Evolutionary conservation across 2,329 filamentous ascomycete species (phyloP).

Genomic region (Cytospora schulzeri): DNA sequence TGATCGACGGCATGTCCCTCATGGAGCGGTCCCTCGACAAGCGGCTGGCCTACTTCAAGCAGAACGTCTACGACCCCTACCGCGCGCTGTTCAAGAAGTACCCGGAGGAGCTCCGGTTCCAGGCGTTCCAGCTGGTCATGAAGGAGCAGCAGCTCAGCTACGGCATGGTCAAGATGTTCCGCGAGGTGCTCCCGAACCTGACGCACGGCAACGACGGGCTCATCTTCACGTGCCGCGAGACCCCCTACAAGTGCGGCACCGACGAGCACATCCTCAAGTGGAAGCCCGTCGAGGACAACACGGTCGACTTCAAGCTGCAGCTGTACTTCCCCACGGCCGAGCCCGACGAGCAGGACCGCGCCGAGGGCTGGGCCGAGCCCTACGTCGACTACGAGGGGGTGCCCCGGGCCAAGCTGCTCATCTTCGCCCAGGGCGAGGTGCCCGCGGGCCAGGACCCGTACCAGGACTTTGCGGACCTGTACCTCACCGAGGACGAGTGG

Average conservation of each 20-base stretch:
- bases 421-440: conserved; percentile 62
- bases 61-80: conserved; percentile 74
- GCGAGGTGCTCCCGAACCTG: conserved; percentile 77
- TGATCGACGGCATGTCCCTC: conserved; percentile 74
- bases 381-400: conserved; percentile 79
- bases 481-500: conserved; percentile 79
- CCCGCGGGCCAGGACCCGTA: conserved; percentile 53
- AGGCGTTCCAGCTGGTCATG: conserved; percentile 81
- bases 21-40: conserved; percentile 85
- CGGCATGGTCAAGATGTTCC: conserved; percentile 89
- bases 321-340: conserved; percentile 75
- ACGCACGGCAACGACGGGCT: conserved; percentile 94
- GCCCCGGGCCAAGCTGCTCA: conserved; percentile 72
- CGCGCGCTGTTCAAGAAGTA: conserved; percentile 63
- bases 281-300: conserved; percentile 96
- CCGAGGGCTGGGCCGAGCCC: conserved; percentile 63
- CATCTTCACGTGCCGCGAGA: conserved; percentile 93
- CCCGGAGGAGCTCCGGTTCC: conserved; percentile 68
- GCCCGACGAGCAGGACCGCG: conserved; percentile 67
- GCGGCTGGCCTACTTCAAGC: conserved; percentile 82
- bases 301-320: conserved; percentile 83
- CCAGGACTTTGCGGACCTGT: conserved; percentile 66
- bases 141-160: conserved; percentile 91
- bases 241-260: conserved; percentile 85
- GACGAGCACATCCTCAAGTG: conserved; percentile 95